Percentiles rank a stretch among this genome's conserved stretches.
These are phyloP conservation scores for Paracamarosporium sp. DNA, from an alignment of 2,329 filamentous ascomycete genomes.

Conservation along the genomic window DNA sequence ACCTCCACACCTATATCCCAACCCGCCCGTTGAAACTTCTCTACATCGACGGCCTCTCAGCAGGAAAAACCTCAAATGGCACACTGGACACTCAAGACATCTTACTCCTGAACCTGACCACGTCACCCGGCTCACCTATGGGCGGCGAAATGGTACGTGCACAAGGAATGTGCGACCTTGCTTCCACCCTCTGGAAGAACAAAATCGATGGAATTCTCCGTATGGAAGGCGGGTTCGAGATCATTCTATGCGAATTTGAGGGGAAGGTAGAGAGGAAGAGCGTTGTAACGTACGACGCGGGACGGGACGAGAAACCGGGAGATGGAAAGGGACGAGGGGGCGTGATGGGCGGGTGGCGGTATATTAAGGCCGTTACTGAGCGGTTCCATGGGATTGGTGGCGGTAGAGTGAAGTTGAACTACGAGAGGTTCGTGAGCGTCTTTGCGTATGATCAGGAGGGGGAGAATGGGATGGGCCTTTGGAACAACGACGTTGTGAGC, in stretches of 20 bases:
- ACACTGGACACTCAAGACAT: slow-evolving; percentile 73
- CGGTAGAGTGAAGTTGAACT: slow-evolving; percentile 53
- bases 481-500: slow-evolving; percentile 40
- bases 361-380: slow-evolving; percentile 49
- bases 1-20: slow-evolving; percentile 71
- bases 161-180: slow-evolving; percentile 61
- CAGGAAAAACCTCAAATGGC: slow-evolving; percentile 69
- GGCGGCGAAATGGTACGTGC: slow-evolving; percentile 62
- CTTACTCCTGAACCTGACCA: slow-evolving; percentile 58
- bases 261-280: slow-evolving; percentile 38
- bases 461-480: slow-evolving; percentile 44
- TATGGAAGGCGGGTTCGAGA: slow-evolving; percentile 74
- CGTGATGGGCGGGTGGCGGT: slow-evolving; percentile 31
- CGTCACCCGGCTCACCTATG: slow-evolving; percentile 25
- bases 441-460: slow-evolving; percentile 47
- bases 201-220: slow-evolving; percentile 69
- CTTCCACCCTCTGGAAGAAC: slow-evolving; percentile 56
- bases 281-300: slow-evolving; percentile 14
- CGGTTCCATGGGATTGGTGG: slow-evolving; percentile 55
- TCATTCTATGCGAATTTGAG: slow-evolving; percentile 71
- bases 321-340: background rate
- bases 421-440: slow-evolving; percentile 57
- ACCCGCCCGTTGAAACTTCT: slow-evolving; percentile 65
- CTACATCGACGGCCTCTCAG: slow-evolving; percentile 74
- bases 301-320: background rate